A percentile compares a stretch with the other conserved stretches of the same genome.
Conservation (phyloP, 2,329 filamentous ascomycete genomes). For the Lecanicillium sp. region DNA sequence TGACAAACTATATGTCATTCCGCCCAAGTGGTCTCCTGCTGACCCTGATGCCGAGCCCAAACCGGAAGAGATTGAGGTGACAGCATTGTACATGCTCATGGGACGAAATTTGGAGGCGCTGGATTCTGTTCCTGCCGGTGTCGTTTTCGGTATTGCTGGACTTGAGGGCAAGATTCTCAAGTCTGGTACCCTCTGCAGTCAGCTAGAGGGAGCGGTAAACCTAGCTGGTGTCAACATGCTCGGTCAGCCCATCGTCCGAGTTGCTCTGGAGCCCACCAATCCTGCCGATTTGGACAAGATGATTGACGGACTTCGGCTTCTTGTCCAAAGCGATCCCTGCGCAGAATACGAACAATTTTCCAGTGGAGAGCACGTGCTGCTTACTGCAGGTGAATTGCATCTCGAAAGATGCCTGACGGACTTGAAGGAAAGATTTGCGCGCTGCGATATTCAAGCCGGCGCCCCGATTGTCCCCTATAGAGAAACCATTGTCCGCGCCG, state of each 20-base stretch:
- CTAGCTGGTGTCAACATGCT: slow-evolving; percentile 75
- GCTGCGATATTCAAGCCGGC: slow-evolving; percentile 89
- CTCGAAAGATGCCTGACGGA: slow-evolving; percentile 91
- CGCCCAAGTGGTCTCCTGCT: slow-evolving; percentile 86
- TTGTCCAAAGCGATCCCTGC: slow-evolving; percentile 93
- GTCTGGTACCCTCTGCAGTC: slow-evolving; percentile 86
- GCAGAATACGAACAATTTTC: slow-evolving; percentile 90
- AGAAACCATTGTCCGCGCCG: slow-evolving; percentile 78
- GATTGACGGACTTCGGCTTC: slow-evolving; percentile 76
- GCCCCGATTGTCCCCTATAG: slow-evolving; percentile 93
- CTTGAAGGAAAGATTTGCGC: slow-evolving; percentile 83
- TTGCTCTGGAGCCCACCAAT: slow-evolving; percentile 88
- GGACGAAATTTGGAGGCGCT: slow-evolving; percentile 80
- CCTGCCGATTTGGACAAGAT: slow-evolving; percentile 90
- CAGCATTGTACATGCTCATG: slow-evolving; percentile 91
- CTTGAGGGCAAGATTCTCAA: slow-evolving; percentile 93
- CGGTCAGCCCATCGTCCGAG: slow-evolving; percentile 86
- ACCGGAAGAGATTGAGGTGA: slow-evolving; percentile 77
- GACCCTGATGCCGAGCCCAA: slow-evolving; percentile 63
- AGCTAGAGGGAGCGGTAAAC: slow-evolving; percentile 79
- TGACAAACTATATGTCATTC: slow-evolving; percentile 82
- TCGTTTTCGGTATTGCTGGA: slow-evolving; percentile 90
- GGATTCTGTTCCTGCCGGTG: slow-evolving; percentile 79
- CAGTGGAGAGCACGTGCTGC: slow-evolving; percentile 88
- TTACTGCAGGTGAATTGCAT: slow-evolving; percentile 91